A percentile compares a stretch with the other conserved stretches of the same genome.
Evolutionary conservation across 441 rosid genomes (phyloP).

Genomic region (Theobroma grandiflorum): DNA sequence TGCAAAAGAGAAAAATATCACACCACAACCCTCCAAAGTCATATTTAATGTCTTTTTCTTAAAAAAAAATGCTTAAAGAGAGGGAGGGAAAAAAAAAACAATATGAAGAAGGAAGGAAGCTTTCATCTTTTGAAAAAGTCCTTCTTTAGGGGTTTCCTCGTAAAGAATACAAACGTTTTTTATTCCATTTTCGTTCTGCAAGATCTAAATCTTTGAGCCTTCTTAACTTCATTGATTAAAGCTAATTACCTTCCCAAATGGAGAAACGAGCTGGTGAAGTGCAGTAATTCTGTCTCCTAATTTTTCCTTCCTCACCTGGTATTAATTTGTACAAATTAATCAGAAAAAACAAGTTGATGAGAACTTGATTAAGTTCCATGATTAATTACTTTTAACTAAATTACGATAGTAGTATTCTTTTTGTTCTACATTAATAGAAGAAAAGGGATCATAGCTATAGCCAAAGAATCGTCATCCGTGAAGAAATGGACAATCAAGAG

Average conservation of each 20-base stretch:
- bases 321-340: not conserved
- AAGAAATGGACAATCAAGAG: conserved; percentile 70
- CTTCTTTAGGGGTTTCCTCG: conserved; percentile 24
- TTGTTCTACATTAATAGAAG: conserved; percentile 30
- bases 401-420: not conserved
- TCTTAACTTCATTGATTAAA: conserved; percentile 5
- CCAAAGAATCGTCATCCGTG: conserved; percentile 46
- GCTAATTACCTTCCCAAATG: conserved; percentile 89
- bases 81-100: not conserved
- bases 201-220: conserved; percentile 20
- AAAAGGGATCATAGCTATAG: not conserved
- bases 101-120: conserved; percentile 4
- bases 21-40: conserved; percentile 61
- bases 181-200: not conserved
- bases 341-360: not conserved
- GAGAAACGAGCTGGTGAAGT: conserved; percentile 98
- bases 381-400: not conserved
- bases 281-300: conserved; percentile 94
- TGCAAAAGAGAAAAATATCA: conserved; percentile 62
- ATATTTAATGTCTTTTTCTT: conserved; percentile 34
- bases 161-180: conserved; percentile 9
- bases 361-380: not conserved
- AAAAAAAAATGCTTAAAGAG: not conserved
- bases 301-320: conserved; percentile 95
- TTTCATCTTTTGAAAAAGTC: conserved; percentile 26